A percentile compares a stretch with the other conserved stretches of the same genome.
phyloP scores from a whole-genome alignment of 2,329 filamentous ascomycete genomes.

The Bisporella sp. region DNA sequence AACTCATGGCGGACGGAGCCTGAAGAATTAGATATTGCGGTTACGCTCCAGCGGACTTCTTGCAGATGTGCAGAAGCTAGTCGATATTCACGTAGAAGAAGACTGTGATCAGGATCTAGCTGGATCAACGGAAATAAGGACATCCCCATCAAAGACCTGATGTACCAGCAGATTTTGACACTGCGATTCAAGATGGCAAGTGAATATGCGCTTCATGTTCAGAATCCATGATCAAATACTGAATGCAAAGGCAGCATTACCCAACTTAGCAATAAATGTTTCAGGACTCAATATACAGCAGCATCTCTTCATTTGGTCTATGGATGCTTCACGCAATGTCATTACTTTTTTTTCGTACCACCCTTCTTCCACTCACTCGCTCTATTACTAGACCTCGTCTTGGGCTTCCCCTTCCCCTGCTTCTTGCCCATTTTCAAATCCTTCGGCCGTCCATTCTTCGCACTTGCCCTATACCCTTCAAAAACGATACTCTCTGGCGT shows the following conservation, averaged over 20 bases:
- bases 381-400: slow-evolving; percentile 27
- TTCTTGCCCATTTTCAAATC: slow-evolving; percentile 54
- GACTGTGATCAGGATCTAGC: too few relatives aligned
- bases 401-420: slow-evolving; percentile 39
- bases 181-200: neutral
- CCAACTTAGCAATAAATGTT: too few relatives aligned
- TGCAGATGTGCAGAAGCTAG: too few relatives aligned
- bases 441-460: slow-evolving; percentile 56
- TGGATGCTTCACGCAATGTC: neutral
- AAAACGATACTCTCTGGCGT: slow-evolving; percentile 69
- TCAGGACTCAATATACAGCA: neutral
- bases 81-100: too few relatives aligned
- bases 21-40: too few relatives aligned
- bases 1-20: too few relatives aligned
- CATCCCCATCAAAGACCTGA: too few relatives aligned
- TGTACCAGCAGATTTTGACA: neutral
- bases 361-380: slow-evolving; percentile 31
- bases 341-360: neutral
- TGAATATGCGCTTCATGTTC: neutral
- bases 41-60: too few relatives aligned
- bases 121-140: too few relatives aligned
- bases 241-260: too few relatives aligned
- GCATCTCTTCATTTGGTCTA: neutral
- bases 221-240: too few relatives aligned
- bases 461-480: slow-evolving; percentile 69